A percentile compares a stretch with the other conserved stretches of the same genome.
Evolutionary conservation across 768 basidiomycete species (phyloP).

Genomic region (Aureoboletus auriporus): DNA sequence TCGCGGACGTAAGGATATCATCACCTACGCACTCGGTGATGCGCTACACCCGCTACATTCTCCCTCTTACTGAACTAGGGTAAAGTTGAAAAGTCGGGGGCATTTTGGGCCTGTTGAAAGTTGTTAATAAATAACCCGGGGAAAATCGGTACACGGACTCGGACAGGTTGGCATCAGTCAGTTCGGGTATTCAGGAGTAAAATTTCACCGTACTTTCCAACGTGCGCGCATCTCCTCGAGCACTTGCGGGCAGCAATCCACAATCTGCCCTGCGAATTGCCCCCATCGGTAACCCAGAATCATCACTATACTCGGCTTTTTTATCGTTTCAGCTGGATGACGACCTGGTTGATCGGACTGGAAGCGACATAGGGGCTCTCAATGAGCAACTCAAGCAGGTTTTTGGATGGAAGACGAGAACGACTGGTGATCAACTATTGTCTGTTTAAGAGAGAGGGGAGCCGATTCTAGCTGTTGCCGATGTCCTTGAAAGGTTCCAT

Average conservation of each 20-base stretch:
- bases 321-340: background rate
- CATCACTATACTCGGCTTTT: background rate
- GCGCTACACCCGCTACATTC: constrained; percentile 8
- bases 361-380: background rate
- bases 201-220: no score
- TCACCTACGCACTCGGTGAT: constrained; percentile 80
- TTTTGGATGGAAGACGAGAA: constrained; percentile 1
- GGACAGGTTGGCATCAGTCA: no score
- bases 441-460: background rate
- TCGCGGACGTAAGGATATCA: constrained; percentile 73
- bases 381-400: constrained; percentile 1
- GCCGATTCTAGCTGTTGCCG: background rate
- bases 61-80: background rate
- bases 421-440: background rate
- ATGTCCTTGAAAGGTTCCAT: background rate
- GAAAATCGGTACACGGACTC: no score
- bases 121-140: no score
- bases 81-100: no score
- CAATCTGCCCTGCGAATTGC: no score
- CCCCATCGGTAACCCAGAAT: no score
- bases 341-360: no score
- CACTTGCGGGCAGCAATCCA: no score
- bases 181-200: no score
- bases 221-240: no score
- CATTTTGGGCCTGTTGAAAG: no score